Evolutionary conservation across 768 basidiomycete genomes (phyloP).

Genomic region (Hericium coralloides): DNA sequence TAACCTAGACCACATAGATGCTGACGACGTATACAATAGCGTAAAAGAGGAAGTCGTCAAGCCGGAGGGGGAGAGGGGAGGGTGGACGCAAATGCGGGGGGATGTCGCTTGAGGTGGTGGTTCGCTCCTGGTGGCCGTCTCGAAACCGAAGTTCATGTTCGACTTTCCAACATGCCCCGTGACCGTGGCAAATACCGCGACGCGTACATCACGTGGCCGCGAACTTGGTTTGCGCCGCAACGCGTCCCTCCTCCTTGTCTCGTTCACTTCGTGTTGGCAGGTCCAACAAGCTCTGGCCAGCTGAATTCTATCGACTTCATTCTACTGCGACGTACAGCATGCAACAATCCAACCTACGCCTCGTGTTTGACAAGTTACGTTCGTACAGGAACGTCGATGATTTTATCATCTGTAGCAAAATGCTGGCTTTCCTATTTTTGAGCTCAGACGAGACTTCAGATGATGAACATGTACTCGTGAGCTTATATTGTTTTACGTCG

Average conservation of each 20-base stretch:
- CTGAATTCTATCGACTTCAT: background rate
- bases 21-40: background rate
- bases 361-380: background rate
- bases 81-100: background rate
- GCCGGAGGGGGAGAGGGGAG: background rate
- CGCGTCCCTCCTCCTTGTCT: background rate
- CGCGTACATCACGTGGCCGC: slow-evolving; percentile 8
- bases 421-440: background rate
- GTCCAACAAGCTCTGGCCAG: background rate
- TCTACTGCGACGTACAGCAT: background rate
- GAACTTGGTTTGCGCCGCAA: background rate
- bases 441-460: background rate
- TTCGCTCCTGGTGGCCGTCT: no score
- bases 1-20: slow-evolving; percentile 10
- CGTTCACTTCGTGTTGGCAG: background rate
- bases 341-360: background rate
- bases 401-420: background rate
- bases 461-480: background rate
- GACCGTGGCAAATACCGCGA: background rate
- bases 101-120: slow-evolving; percentile 4
- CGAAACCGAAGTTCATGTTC: slow-evolving; percentile 4
- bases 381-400: background rate
- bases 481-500: background rate
- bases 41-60: background rate
- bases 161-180: slow-evolving; percentile 3